These are phyloP conservation scores for Eucalyptus regnans DNA, from an alignment of 345 rosid genomes.

Conservation along the genomic window DNA sequence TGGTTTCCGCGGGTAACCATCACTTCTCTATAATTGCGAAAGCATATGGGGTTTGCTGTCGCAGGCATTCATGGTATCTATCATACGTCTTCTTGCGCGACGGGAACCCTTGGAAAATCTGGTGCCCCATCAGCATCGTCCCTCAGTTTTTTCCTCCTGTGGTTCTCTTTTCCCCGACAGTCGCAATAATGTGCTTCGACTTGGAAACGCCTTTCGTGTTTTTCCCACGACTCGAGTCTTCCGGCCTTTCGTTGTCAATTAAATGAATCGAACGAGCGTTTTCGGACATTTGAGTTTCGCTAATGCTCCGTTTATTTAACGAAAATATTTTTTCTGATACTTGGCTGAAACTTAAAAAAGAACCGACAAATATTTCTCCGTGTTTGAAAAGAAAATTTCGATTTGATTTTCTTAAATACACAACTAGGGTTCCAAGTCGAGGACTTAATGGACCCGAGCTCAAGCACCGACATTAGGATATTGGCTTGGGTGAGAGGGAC, in stretches of 20 bases:
- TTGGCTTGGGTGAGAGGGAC: accelerated
- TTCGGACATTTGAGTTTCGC: background rate
- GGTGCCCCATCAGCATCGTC: background rate
- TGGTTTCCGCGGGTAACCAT: background rate
- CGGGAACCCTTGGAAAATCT: background rate
- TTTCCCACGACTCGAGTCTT: background rate
- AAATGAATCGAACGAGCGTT: no score
- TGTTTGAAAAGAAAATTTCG: accelerated
- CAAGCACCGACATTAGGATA: accelerated
- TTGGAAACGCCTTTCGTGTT: background rate
- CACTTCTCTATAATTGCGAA: background rate
- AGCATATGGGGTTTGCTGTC: background rate
- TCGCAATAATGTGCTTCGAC: background rate
- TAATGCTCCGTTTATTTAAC: background rate
- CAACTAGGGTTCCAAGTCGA: background rate
- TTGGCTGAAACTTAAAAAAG: background rate
- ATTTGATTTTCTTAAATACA: no score
- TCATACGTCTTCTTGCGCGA: background rate
- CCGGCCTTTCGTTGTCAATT: background rate
- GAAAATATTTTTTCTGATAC: no score
- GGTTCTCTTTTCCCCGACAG: background rate
- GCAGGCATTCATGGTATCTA: background rate
- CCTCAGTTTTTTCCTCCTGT: background rate
- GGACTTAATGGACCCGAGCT: background rate
- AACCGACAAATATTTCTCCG: no score